These are phyloP conservation scores for Sphaerobolus stellatus DNA, from an alignment of 1,284 basidiomycete genomes.

Conservation along the genomic window DNA sequence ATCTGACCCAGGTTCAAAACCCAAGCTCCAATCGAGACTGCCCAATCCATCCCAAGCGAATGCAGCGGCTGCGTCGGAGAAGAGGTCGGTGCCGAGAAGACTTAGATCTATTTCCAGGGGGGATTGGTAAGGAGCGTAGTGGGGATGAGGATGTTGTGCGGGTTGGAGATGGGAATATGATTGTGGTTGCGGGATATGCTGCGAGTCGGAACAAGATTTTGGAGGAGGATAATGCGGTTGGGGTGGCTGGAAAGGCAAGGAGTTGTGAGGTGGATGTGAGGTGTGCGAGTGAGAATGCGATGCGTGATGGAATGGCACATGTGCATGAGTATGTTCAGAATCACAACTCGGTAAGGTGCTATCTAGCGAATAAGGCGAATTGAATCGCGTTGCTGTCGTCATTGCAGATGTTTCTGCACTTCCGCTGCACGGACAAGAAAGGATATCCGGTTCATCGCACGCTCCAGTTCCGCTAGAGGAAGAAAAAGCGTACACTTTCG, in stretches of 20 bases:
- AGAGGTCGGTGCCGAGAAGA: conserved; percentile 4
- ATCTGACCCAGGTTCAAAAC: too few relatives aligned
- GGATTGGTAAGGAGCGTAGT: too few relatives aligned
- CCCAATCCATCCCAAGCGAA: conserved; percentile 10
- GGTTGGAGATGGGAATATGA: too few relatives aligned
- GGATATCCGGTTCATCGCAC: too few relatives aligned
- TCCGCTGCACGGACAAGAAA: too few relatives aligned
- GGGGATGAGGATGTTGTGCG: neutral
- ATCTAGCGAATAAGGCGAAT: neutral
- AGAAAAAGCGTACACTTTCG: neutral
- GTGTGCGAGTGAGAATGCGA: too few relatives aligned
- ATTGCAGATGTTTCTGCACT: neutral
- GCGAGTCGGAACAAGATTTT: too few relatives aligned
- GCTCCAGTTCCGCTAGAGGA: neutral
- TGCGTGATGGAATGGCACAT: too few relatives aligned
- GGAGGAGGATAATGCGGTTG: too few relatives aligned
- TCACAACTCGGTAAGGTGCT: too few relatives aligned
- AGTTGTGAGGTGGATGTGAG: neutral
- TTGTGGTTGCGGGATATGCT: too few relatives aligned
- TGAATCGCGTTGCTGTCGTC: neutral
- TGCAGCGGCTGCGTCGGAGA: conserved; percentile 4
- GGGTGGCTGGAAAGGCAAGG: neutral
- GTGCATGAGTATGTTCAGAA: too few relatives aligned
- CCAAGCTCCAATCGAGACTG: conserved; percentile 4
- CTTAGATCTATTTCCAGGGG: conserved; percentile 7